Base-by-base conservation (phyloP, 371 early-diverging fungal species). In the Mortierella sp. region DNA sequence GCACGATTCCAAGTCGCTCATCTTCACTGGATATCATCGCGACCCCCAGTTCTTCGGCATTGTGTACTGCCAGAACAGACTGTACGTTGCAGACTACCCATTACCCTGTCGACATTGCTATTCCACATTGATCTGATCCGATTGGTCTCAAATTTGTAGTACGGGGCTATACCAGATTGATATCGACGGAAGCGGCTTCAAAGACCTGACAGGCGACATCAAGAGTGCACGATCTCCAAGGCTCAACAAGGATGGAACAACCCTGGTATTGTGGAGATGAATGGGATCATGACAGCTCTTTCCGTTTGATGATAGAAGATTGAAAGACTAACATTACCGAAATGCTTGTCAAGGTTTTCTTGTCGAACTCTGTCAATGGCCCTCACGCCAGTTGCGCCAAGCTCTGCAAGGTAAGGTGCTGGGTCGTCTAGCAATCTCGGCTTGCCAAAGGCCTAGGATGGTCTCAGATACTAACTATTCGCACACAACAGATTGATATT, bases 181-280 rank as follows among this genome's bases (percentile, higher is more conserved):
- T 46, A 39, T 82, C 19, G 74, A 78, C 22, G 86, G 85, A 10
- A 56, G 46, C 4, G 58, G 71, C 25, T 52, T 76, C 47, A 71
- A 43, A 57, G 58, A 46, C 16, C 61, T 79, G 21, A 79, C 67
- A n/a, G 63, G 29, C 41, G 71, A 46, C 10, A 34, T 67, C 25
- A 54, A 68, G 52, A 78, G 81, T 22, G 85, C 81, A 31, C 66
- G 88, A 25, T 87, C 84, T n/a, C 90, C 90, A 27, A 78, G 86
- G 22, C 40, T 85, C 22, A 79, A 79, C 51, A 76, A 72, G 1
- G 78, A 81, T 37, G 79, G 67, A 24, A 56, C 52, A 1, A 74
- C 72, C 3, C 27, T 86, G 57, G 81, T 70, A 60, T 7, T 43
- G n/a, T 14, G 3, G 22, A 9, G 24, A 22, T 46, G 47, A 19